phyloP scores from a whole-genome alignment of 768 basidiomycete genomes.

The Cystoderma amianthinum region DNA sequence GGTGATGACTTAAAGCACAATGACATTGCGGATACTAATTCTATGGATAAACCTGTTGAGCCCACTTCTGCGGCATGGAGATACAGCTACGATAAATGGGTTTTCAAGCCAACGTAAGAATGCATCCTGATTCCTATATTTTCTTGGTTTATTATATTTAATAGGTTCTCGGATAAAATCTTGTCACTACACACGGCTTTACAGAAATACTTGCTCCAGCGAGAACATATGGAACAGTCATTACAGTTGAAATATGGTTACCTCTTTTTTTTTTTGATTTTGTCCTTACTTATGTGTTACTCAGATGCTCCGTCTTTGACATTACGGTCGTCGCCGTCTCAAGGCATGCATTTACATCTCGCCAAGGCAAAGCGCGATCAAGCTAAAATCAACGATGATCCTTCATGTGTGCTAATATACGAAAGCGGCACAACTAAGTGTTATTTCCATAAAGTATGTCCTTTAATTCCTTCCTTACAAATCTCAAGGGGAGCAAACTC shows the following conservation, averaged over 20 bases:
- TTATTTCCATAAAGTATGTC: slow-evolving; percentile 57
- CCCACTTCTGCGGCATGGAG: slow-evolving; percentile 13
- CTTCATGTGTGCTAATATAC: slow-evolving; percentile 50
- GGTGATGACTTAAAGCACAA: background rate
- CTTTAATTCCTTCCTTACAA: background rate
- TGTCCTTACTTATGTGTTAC: background rate
- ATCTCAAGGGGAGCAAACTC: background rate
- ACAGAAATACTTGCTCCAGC: slow-evolving; percentile 32
- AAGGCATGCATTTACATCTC: slow-evolving; percentile 75
- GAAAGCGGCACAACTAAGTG: slow-evolving; percentile 60
- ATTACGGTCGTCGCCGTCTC: slow-evolving; percentile 57
- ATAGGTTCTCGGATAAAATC: slow-evolving; percentile 57
- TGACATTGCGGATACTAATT: too few species aligned
- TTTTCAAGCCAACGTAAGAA: slow-evolving; percentile 65
- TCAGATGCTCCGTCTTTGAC: slow-evolving; percentile 69
- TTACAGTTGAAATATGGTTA: slow-evolving; percentile 52
- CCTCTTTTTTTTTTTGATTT: slow-evolving; percentile 6
- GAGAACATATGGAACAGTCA: slow-evolving; percentile 44
- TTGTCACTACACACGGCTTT: slow-evolving; percentile 40
- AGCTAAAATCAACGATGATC: slow-evolving; percentile 33
- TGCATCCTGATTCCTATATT: slow-evolving; percentile 2
- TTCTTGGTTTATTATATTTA: slow-evolving; percentile 2
- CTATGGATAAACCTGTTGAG: slow-evolving; percentile 3
- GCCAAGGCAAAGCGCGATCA: slow-evolving; percentile 59
- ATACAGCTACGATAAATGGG: slow-evolving; percentile 37